Evolutionary conservation across 2,329 filamentous ascomycete genomes (phyloP).

Genomic region (Claviceps lovelessii): DNA sequence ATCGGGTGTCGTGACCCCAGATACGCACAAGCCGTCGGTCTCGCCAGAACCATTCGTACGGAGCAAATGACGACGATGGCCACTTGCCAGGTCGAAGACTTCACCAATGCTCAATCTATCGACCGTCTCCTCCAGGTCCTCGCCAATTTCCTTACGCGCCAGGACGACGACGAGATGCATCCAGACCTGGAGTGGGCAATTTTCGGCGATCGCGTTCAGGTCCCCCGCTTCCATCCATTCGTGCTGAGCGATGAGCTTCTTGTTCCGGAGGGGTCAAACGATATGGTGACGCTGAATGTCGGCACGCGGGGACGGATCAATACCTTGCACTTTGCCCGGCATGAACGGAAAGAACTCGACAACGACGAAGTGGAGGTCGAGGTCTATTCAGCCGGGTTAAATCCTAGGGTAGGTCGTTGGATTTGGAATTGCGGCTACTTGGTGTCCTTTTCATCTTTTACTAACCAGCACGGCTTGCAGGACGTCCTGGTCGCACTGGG

Average conservation of each 20-base stretch:
- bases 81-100: constrained; percentile 14
- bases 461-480: background rate
- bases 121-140: background rate
- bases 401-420: background rate
- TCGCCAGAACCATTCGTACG: constrained; percentile 13
- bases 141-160: background rate
- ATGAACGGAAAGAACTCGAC: background rate
- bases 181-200: constrained; percentile 3
- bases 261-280: background rate
- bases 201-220: background rate
- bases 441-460: background rate
- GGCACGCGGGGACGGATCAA: background rate
- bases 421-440: too few species aligned
- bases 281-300: background rate
- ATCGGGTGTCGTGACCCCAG: constrained; percentile 14
- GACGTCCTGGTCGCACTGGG: constrained; percentile 7
- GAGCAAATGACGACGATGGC: constrained; percentile 14
- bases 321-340: background rate
- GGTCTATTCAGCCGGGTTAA: background rate
- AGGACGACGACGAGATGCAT: background rate
- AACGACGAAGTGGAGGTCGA: background rate
- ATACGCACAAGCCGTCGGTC: constrained; percentile 14
- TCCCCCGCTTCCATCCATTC: constrained; percentile 1
- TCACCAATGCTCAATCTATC: background rate
- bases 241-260: background rate